These are phyloP conservation scores for Penicillium robsamsonii DNA, from an alignment of 495 filamentous ascomycete genomes.

Conservation along the genomic window DNA sequence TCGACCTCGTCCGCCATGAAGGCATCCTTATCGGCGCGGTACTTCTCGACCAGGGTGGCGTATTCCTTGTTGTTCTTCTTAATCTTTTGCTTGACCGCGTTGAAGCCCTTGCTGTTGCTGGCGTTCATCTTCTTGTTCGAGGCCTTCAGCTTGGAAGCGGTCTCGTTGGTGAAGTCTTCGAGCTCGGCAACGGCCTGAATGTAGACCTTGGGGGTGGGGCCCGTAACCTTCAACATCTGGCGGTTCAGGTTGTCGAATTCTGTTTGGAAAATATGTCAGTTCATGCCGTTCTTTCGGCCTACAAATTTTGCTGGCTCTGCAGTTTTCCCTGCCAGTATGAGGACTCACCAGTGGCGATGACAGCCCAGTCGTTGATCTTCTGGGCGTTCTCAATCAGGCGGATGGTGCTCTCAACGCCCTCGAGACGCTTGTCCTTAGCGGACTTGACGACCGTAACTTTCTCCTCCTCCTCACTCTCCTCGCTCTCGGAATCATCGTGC, in stretches of 20 bases:
- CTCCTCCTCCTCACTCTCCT: constrained; percentile 81
- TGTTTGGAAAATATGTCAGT: constrained; percentile 46
- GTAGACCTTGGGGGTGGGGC: constrained; percentile 81
- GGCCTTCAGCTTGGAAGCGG: constrained; percentile 90
- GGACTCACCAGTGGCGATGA: constrained; percentile 78
- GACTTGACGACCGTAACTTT: constrained; percentile 84
- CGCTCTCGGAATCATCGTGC: constrained; percentile 70
- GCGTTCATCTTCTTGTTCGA: constrained; percentile 98
- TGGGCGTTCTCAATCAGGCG: constrained; percentile 90
- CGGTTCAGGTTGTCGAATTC: constrained; percentile 98
- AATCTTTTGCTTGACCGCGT: constrained; percentile 93
- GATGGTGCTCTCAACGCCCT: constrained; percentile 88
- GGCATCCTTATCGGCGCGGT: constrained; percentile 74
- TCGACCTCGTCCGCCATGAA: constrained; percentile 88
- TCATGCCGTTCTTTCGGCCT: constrained; percentile 2
- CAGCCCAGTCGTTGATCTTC: constrained; percentile 96
- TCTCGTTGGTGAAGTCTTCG: constrained; percentile 94
- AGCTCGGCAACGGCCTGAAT: constrained; percentile 90
- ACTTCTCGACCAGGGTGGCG: constrained; percentile 79
- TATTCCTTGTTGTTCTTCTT: constrained; percentile 99
- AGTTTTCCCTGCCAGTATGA: constrained; percentile 1
- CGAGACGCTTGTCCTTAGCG: constrained; percentile 93
- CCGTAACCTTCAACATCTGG: constrained; percentile 74
- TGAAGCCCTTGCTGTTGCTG: constrained; percentile 87
- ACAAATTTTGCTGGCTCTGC: constrained; percentile 10